These are phyloP conservation scores for Rhynchosporium agropyri DNA, from an alignment of 2,329 filamentous ascomycete genomes.

Conservation along the genomic window DNA sequence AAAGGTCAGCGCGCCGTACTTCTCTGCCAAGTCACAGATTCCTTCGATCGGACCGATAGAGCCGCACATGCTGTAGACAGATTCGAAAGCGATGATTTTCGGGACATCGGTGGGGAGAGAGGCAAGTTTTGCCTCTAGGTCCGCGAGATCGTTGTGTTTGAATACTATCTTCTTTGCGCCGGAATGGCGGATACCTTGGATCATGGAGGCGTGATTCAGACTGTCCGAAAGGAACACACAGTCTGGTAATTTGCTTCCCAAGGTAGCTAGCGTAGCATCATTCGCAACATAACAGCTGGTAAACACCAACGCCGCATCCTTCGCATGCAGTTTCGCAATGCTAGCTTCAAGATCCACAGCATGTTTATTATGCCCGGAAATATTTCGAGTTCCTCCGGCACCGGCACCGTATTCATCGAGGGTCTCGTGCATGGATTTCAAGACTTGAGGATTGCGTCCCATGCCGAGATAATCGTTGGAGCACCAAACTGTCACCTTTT, in stretches of 20 bases:
- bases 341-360: constrained; percentile 82
- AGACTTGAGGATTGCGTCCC: constrained; percentile 85
- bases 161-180: constrained; percentile 97
- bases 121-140: constrained; percentile 89
- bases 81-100: constrained; percentile 99
- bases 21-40: constrained; percentile 95
- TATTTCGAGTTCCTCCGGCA: constrained; percentile 94
- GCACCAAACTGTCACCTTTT: constrained; percentile 96
- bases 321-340: constrained; percentile 84
- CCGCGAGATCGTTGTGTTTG: constrained; percentile 95
- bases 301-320: constrained; percentile 92
- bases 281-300: constrained; percentile 98
- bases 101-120: constrained; percentile 81
- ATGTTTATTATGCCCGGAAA: constrained; percentile 96
- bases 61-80: constrained; percentile 99
- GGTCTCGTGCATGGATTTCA: constrained; percentile 92
- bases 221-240: constrained; percentile 98
- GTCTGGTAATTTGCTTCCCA: constrained; percentile 95
- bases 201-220: constrained; percentile 98
- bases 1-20: constrained; percentile 97
- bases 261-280: constrained; percentile 91
- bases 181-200: constrained; percentile 96
- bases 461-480: constrained; percentile 99
- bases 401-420: constrained; percentile 93
- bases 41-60: constrained; percentile 94